A percentile compares a stretch with the other conserved stretches of the same genome.
These are phyloP conservation scores for Rhodotorula glutinis DNA, from an alignment of 1,284 basidiomycete genomes.

Conservation along the genomic window DNA sequence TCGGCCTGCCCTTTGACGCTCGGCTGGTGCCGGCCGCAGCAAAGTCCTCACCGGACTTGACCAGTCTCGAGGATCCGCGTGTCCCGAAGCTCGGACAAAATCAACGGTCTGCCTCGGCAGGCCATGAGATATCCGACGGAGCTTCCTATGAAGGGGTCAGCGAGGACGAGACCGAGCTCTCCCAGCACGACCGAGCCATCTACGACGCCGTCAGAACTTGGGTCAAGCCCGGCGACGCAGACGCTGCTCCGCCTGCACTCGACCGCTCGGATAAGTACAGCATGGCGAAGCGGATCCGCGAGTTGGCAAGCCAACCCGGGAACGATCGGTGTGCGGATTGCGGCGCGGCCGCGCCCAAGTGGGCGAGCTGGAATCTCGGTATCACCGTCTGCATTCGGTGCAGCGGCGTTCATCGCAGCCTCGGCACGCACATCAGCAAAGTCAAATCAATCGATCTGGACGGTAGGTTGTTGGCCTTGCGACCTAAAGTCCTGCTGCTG, in stretches of 20 bases:
- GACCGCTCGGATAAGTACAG: neutral
- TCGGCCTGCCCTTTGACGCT: slow-evolving; percentile 16
- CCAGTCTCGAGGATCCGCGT: neutral
- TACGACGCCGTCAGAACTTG: slow-evolving; percentile 16
- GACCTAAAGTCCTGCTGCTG: neutral
- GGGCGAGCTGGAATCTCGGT: slow-evolving; percentile 50
- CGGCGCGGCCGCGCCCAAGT: slow-evolving; percentile 45
- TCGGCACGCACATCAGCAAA: slow-evolving; percentile 56
- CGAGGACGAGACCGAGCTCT: neutral
- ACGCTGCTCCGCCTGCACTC: neutral
- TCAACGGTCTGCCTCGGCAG: neutral
- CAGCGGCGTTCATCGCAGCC: slow-evolving; percentile 53
- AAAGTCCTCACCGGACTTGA: slow-evolving; percentile 20
- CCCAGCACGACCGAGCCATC: slow-evolving; percentile 23
- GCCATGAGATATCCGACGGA: neutral
- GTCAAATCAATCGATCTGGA: slow-evolving; percentile 55
- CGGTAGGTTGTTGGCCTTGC: slow-evolving; percentile 39
- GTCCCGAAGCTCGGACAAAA: neutral
- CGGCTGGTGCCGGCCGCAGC: neutral
- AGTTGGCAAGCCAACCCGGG: slow-evolving; percentile 2
- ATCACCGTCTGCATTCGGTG: slow-evolving; percentile 56
- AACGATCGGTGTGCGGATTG: slow-evolving; percentile 24
- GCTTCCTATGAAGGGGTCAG: neutral
- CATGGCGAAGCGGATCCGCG: slow-evolving; percentile 4
- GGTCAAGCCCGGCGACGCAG: neutral